Base-by-base conservation (phyloP, 2,329 filamentous ascomycete species). In the Hypoxylon sp. region DNA sequence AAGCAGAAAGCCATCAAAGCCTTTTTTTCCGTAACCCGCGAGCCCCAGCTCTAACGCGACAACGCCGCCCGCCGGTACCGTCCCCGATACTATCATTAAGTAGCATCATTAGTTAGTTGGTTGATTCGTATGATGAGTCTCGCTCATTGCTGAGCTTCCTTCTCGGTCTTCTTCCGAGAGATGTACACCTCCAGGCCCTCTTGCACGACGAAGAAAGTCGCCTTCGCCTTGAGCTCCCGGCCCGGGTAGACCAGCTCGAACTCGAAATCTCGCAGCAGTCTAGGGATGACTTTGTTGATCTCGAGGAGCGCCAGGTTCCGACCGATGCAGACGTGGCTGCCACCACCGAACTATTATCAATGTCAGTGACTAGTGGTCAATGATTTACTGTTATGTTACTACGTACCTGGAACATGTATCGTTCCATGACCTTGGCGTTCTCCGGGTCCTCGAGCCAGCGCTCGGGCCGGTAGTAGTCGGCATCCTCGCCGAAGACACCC, bases 181-280 rank as follows among this genome's bases (percentile, higher is more conserved):
- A 84, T 78, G 70, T 79, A 85, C 49, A 87, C 84, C 49, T 86
- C 80, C 64, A 88, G 71, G 0, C 86, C 85, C 51, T 82, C 79
- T 73, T 88, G 86, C 8, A 87, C 84, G 8, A 88, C 85, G 70
- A 89, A 88, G 74, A 87, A 88, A 2, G 84, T 86, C 18, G 85
- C 82, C 56, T 84, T 81, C n/a, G 84, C 83, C 63, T 80, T 81
- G 68, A 87, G 77, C 53, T 82, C 79, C 42, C 81, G 78, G 8
- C 79, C 78, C 0, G 84, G 84, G 61, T 84, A 78, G n/a, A 82
- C 80, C 24, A 87, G 77, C 72, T 84, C 78, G 65, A 88, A 83
- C 45, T 83, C 77, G 70, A 83, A 88, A 64, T 86, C 82, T n/a
- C 84, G 75, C 65, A 86, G 74, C 24, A 88, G 76, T 33, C 84